Base-by-base conservation (phyloP, 108 stramenopile genomes). In the Nitzschia sp. region DNA sequence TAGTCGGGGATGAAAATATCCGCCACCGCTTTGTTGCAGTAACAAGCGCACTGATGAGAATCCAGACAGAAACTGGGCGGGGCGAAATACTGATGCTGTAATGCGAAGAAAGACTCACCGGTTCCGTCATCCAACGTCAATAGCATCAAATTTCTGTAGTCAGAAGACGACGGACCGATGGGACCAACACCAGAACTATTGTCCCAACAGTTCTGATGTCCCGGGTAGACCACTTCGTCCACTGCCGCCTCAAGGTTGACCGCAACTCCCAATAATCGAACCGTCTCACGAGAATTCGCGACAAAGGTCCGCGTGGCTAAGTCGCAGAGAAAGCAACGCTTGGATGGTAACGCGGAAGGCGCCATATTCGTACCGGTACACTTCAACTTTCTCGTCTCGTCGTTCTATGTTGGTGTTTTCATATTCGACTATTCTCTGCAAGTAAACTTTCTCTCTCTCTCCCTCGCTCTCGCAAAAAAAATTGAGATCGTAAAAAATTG, bases 111-210 rank as follows among this genome's bases (percentile, higher is more conserved):
- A n/a, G n/a, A n/a, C n/a, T n/a, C n/a, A n/a, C n/a, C n/a, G 3
- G 47, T 67, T 32, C 58, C 64, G 32, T 66, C 57, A 62, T 67
- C 65, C 19, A 59, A 19, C 29, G 22, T 16, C 15, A 75, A 21
- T 2, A 57, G 2, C 6, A 25, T 45, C 25, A 57, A 46, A 52
- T 3, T 11, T 55, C 8, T 17, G 55, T 23, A 47, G 48, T 67
- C 53, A 21, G 32, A 21, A 22, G 48, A 16, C 4, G 48, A 8
- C 9, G 4, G 16, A 16, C 5, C 21, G 6, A 13, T 13, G 25
- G 2, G 1, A 26, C 53, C 1, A n/a, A 19, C 21, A 46, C 2
- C 45, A 2, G 45, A 2, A 46, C 45, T 2, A 17, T 46, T 46
- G 19, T 46, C n/a, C n/a, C n/a, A n/a, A n/a, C n/a, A n/a, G n/a